Base-by-base conservation (phyloP, 1,139 yeast species). In the Candida sp. region DNA sequence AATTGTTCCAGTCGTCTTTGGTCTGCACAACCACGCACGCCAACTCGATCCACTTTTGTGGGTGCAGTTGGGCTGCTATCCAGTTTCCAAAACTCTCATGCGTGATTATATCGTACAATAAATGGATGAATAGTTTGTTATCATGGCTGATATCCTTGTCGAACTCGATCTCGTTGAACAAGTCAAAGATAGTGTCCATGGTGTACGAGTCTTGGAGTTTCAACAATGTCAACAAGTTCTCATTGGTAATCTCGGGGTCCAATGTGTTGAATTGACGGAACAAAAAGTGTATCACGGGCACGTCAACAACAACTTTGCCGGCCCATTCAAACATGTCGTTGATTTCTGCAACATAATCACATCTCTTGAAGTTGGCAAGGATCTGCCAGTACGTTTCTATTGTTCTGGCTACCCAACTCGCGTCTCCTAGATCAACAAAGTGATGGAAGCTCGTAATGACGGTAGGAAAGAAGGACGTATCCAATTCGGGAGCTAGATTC, bases 1-100 rank as follows among this genome's bases (percentile, higher is more conserved):
- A 73, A 46, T 79, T 78, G 50, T 77, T 73, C 89, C 90, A 86
- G 30, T 69, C 70, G 7, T 75, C 80, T 49, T 69, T 77, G 39
- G 83, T 77, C 0, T 87, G 79, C 2, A 80, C 65, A 1, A 81
- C 60, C 1, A 38, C 22, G 1, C 46, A 37, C 2, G 56, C 41
- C n/a, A 56, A 44, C 23, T 52, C 55, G n/a, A 55, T 33, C 62
- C 62, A 58, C 7, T 46, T 33, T 12, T 47, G 46, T 7, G 34
- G 39, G 22, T 8, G 6, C 30, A 31, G 25, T 11, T 48, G 48
- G 5, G 8, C 12, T 7, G 23, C 37, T 6, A 66, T 47, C 65
- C 65, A 69, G 23, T 58, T 61, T 8, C 51, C 57, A 49, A 60
- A 70, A 26, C 64, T 54, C 50, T 70, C 72, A 48, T 67, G 66